phyloP scores from a whole-genome alignment of 495 filamentous ascomycete species.

The Penicillium odoratum region DNA sequence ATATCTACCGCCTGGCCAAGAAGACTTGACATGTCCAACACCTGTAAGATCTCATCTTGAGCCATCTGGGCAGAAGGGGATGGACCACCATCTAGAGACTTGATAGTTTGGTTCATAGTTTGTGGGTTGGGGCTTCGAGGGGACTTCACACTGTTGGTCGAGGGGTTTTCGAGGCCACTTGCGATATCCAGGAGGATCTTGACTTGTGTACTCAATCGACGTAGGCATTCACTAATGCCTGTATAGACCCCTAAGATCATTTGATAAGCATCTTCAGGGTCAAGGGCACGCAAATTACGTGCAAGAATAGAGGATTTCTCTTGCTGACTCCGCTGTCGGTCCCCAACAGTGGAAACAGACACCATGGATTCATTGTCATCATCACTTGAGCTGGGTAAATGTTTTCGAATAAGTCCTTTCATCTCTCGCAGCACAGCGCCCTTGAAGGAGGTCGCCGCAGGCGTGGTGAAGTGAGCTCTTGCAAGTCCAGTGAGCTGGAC shows the following conservation, averaged over 20 bases:
- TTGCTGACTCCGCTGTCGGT: constrained; percentile 69
- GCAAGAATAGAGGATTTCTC: constrained; percentile 88
- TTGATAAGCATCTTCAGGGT: constrained; percentile 81
- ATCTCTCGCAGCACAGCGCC: constrained; percentile 87
- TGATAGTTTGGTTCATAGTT: constrained; percentile 26
- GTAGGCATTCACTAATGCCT: constrained; percentile 79
- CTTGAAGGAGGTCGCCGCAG: constrained; percentile 81
- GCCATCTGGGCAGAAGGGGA: constrained; percentile 33
- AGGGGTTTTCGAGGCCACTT: constrained; percentile 62
- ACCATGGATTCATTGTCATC: constrained; percentile 91
- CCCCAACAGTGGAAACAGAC: constrained; percentile 79
- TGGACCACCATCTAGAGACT: constrained; percentile 14
- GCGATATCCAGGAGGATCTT: constrained; percentile 96
- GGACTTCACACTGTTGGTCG: constrained; percentile 37
- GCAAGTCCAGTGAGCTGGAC: constrained; percentile 74
- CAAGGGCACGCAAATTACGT: constrained; percentile 85
- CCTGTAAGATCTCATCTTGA: constrained; percentile 81
- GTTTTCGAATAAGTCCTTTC: constrained; percentile 77
- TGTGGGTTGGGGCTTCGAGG: constrained; percentile 49
- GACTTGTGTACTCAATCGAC: constrained; percentile 83
- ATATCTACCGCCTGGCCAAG: constrained; percentile 91
- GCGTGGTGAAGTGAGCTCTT: constrained; percentile 71
- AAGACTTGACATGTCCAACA: constrained; percentile 90
- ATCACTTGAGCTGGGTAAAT: constrained; percentile 86
- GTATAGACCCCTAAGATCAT: constrained; percentile 82